Evolutionary conservation across 2,329 filamentous ascomycete genomes (phyloP), one percentile per base, ranked within the genome.

Genomic region (Neoarthrinium moseri): DNA sequence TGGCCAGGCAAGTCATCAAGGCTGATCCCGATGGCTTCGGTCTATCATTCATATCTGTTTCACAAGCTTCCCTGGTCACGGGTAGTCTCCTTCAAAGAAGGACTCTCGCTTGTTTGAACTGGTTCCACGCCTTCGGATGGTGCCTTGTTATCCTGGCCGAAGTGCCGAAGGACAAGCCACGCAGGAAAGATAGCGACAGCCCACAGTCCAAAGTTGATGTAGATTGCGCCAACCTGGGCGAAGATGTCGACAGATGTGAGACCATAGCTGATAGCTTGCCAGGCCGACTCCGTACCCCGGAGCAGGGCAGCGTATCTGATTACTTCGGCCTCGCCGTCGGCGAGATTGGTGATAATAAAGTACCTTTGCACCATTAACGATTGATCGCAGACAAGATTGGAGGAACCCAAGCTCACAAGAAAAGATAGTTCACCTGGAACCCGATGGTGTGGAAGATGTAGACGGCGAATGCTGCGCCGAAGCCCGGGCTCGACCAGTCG

Each of bases 391-490:
- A n/a, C n/a, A n/a, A n/a, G n/a, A n/a, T n/a, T n/a, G n/a, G n/a
- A n/a, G n/a, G n/a, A n/a, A 22, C 1, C 6, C 3, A 30, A 13
- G 65, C 76, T 63, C 57, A 84, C 72, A 89, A 64, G 60, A 83
- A 89, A 52, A 89, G 72, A 59, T 90, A 90, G 61, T 89, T 89
- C 6, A 88, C 53, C 64, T 89, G 86, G 55, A 89, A 89, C 0
- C 83, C 80, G 10, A 80, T 65, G 0, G 82, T 81, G 53, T 87
- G 74, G 54, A 90, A 79, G 5, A 90, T 57, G 61, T 86, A 89
- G 15, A 88, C 70, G 0, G 75, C 79, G 54, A 89, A 90, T 0
- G 75, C 82, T 30, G 73, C 71, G 1, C 84, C 85, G 45, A 90
- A 90, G 0, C 82, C 84, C 0, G 67, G 51, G 50, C 75, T 75